Conservation (phyloP, 352 stramenopile species). For the Peronospora tabacina region DNA sequence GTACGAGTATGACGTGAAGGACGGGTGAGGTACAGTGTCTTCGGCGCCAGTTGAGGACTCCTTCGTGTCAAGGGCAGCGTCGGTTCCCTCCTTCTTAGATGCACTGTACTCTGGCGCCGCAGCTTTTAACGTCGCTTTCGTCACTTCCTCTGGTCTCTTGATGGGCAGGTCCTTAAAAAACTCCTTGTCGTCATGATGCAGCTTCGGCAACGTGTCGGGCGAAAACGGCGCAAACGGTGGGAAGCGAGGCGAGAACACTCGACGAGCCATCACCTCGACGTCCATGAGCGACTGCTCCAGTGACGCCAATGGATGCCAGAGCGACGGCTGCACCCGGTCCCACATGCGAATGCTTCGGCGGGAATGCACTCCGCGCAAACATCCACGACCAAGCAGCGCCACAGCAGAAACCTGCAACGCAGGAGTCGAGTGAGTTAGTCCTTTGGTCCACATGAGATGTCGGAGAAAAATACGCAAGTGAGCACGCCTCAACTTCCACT, state of each 20-base stretch:
- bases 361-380: conserved; percentile 18
- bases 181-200: conserved; percentile 34
- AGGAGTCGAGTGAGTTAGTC: not conserved
- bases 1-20: conserved; percentile 56
- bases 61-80: conserved; percentile 13
- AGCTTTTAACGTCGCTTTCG: conserved; percentile 12
- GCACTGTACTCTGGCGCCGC: conserved; percentile 6
- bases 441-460: conserved; percentile 14
- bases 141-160: conserved; percentile 17
- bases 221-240: conserved; percentile 27
- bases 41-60: conserved; percentile 14
- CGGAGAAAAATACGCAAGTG: conserved; percentile 11
- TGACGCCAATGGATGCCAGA: conserved; percentile 43
- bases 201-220: conserved; percentile 13
- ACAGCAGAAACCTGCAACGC: not conserved
- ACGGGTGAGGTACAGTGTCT: conserved; percentile 16
- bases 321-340: conserved; percentile 40
- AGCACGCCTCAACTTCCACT: not conserved
- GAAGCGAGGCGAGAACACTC: conserved; percentile 27
- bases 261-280: conserved; percentile 30
- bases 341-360: conserved; percentile 27
- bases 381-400: not conserved
- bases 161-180: conserved; percentile 46
- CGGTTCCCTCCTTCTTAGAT: conserved; percentile 12
- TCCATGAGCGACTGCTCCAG: conserved; percentile 70